Evolutionary conservation across 1,284 basidiomycete species (phyloP).

Genomic region (Sporisorium sorghi): DNA sequence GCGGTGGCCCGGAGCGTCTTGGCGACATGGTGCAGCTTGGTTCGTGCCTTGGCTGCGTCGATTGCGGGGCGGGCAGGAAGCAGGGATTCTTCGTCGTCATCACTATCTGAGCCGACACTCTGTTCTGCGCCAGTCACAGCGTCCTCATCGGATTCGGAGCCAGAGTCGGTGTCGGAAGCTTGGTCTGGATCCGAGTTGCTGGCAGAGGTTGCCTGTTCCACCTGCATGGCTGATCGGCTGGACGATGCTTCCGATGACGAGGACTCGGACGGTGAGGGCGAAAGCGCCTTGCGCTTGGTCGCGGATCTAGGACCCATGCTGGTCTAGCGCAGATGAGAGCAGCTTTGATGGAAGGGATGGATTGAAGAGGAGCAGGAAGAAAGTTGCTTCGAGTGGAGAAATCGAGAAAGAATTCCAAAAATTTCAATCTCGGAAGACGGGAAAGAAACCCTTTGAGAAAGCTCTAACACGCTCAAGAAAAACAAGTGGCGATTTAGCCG

Average conservation of each 20-base stretch:
- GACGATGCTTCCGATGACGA: conserved; percentile 31
- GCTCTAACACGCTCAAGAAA: conserved; percentile 13
- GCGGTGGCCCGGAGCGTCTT: conserved; percentile 78
- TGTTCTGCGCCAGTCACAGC: neutral
- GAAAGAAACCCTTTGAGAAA: neutral
- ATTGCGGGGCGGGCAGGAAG: neutral
- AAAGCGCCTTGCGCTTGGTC: neutral
- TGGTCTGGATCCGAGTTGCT: neutral
- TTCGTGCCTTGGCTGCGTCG: conserved; percentile 31
- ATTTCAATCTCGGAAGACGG: conserved; percentile 30
- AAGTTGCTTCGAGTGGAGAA: conserved; percentile 9
- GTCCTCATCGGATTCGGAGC: neutral
- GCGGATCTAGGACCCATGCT: conserved; percentile 13
- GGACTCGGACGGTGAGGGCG: conserved; percentile 5
- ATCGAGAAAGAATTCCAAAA: conserved; percentile 30
- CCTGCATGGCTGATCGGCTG: conserved; percentile 19
- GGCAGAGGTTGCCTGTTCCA: conserved; percentile 10
- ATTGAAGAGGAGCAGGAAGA: neutral
- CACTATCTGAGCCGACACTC: too few relatives aligned
- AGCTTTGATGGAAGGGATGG: neutral
- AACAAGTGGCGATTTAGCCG: conserved; percentile 28
- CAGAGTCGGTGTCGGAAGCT: neutral
- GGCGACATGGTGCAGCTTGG: conserved; percentile 74
- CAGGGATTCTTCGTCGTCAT: conserved; percentile 13
- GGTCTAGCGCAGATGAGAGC: neutral